These are phyloP conservation scores for Ophiobolus disseminans DNA, from an alignment of 2,329 filamentous ascomycete genomes.

Conservation along the genomic window DNA sequence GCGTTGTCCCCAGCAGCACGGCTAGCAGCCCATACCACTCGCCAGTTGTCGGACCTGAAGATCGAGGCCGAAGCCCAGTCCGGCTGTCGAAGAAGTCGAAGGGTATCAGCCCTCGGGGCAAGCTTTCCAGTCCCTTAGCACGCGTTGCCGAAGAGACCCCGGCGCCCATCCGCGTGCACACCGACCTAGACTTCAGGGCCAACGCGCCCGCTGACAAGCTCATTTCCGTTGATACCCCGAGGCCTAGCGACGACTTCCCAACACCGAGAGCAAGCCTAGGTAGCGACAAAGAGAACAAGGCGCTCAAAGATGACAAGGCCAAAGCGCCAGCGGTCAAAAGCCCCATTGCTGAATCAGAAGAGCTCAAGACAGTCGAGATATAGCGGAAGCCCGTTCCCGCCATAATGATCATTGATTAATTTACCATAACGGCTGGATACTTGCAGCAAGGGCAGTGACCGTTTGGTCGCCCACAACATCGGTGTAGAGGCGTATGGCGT, in stretches of 20 bases:
- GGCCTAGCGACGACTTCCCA: constrained; percentile 47
- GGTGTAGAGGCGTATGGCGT: constrained; percentile 31
- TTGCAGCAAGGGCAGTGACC: constrained; percentile 19
- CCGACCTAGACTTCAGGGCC: constrained; percentile 41
- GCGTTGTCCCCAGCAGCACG: constrained; percentile 55
- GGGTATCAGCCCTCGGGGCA: constrained; percentile 68
- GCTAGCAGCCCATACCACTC: constrained; percentile 68
- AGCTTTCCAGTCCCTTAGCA: constrained; percentile 75
- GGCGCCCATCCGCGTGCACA: constrained; percentile 47
- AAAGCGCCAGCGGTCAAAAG: constrained; percentile 38
- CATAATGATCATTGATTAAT: constrained; percentile 20
- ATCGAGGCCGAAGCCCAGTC: constrained; percentile 75
- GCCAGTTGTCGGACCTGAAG: constrained; percentile 63
- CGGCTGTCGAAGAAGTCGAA: constrained; percentile 67
- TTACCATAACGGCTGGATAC: constrained; percentile 40
- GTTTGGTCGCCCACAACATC: constrained; percentile 14
- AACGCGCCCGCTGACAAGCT: constrained; percentile 47
- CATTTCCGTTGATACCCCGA: constrained; percentile 52
- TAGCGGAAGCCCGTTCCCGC: constrained; percentile 23
- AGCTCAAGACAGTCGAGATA: constrained; percentile 60
- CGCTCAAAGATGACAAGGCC: constrained; percentile 28
- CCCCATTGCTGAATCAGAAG: constrained; percentile 38
- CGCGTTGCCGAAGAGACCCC: constrained; percentile 74
- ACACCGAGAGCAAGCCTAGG: constrained; percentile 41
- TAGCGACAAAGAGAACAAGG: constrained; percentile 50